Evolutionary conservation across 176 grass and related monocot species (phyloP), one percentile per base, ranked within the genome.

Genomic region (Triticum monococcum): DNA sequence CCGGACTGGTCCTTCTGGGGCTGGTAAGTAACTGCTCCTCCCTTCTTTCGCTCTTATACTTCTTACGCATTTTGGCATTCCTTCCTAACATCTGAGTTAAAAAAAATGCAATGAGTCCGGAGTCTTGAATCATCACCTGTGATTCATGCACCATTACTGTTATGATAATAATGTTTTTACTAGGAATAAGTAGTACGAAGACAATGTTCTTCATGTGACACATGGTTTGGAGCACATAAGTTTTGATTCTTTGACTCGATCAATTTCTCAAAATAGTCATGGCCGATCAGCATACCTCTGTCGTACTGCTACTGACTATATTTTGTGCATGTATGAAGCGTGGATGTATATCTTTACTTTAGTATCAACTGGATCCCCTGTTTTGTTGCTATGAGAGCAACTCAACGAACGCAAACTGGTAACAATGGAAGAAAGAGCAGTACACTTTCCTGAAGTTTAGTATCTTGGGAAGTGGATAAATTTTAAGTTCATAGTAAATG

Each of bases 1-100:
- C 96, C 93, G 7, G 96, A 98, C 37, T 98, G 93, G 96, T 90
- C 96, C 79, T 98, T 98, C 91, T 95, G 96, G 96, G 91, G 96
- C 46, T 98, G 96, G 96, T 98, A 95, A 93, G 88, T 75, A 92
- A 86, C 80, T 79, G 35, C 37, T 80, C 57, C 30, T 81, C 3
- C 16, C 17, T 80, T 8, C 40, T 12, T 63, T 82, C 18, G 17
- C 24, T 31, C 37, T 48, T 68, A 37, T 54, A 64, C 64, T 79
- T 52, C 4, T 26, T 22, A 33, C 43, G 10, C 28, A 61, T 81
- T 32, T 25, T 1, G 25, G 4, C 38, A 14, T 40, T 46, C 45
- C 30, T 48, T 48, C 26, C 16, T 59, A 74, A 83, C 9, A 72
- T 41, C 20, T 6, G 43, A 32, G 31, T 65, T 45, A 4, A 16